Evolutionary conservation across 768 basidiomycete genomes (phyloP), one percentile per base, ranked within the genome.

Genomic region (Pleurotus tuoliensis): DNA sequence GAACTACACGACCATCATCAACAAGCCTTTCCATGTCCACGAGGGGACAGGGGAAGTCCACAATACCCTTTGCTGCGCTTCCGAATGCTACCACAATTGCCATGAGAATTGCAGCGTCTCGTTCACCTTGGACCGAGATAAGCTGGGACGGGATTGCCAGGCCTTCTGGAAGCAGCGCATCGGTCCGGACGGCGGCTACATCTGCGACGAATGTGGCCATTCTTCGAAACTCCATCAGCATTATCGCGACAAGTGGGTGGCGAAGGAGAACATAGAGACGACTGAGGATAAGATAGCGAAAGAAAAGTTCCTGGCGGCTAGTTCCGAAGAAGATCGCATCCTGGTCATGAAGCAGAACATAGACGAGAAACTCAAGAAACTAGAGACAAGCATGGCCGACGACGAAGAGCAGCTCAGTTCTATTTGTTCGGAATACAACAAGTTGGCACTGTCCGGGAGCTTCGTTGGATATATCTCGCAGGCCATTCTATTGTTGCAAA

Each of bases 211-310:
- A 22, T 63, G 60, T 46, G 47, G 56, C 12, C 62, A 61, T 51
- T 38, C 40, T 11, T 51, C 56, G 15, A 41, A 58, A 3, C 51
- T 56, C 39, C 61, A 62, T 38, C 57, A 56, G 6, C 62, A 62
- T 40, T 62, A 59, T 40, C 44, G 56, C 18, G 41, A 57, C 7
- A 47, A 53, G 13, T 64, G 63, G 63, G 52, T 39, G 11, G 27
- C 48, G 16, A 56, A 59, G 39, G 51, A 56, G 34, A 44, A 61
- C 16, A 34, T 24, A 5, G 58, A 59, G 43, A 54, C 43, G 12
- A 47, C 45, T 6, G 49, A 59, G 24, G 63, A 64, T 47, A 49
- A 50, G 25, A 58, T 52, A 3, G 62, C 62, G 13, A 61, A 61
- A 57, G 16, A 15, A n/a, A 53, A 56, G 20, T 64, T 50, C 49